Base-by-base conservation (phyloP, 768 basidiomycete species). In the Amanita rimosa region DNA sequence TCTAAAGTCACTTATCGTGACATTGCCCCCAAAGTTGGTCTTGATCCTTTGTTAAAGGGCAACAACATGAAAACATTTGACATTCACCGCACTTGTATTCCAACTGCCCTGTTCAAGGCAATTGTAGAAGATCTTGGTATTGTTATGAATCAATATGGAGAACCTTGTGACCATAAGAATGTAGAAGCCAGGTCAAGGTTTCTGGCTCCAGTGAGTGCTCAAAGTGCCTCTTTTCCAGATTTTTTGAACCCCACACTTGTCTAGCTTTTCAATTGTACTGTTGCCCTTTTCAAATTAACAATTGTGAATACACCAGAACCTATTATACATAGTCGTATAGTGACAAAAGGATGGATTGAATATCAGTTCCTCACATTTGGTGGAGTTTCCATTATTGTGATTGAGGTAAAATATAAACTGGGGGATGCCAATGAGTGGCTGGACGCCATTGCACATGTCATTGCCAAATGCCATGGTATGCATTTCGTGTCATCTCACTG, bases 41-140 rank as follows among this genome's bases (percentile, higher is more conserved):
- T 58, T 36, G 43, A 53, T n/a, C 51, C 52, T 34, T 13, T 14
- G 5, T 21, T 31, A 48, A 38, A 34, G 27, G 41, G 50, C 24
- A n/a, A 27, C 26, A 55, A 58, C 47, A 54, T 54, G 39, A 34
- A 44, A 44, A 51, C 54, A 37, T 58, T 58, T 43, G 53, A 56
- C 19, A 44, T 56, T 40, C 35, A 53, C 45, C 57, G 57, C 45
- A 48, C 57, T 33, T 55, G 57, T 31, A 56, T 58, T 49, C 57
- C 55, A 36, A 54, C 55, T 21, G 45, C 55, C 34, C 38, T 58
- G 29, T 56, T 58, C 31, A 52, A 52, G 48, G 35, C 38, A 9
- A 56, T 58, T 22, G 48, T 55, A 16, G 24, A 51, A 14, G 57
- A 58, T 52, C 24, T 58, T 36, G 33, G 36, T 11, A 31, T 44